These are phyloP conservation scores for Zymoseptoria pseudotritici DNA, from an alignment of 2,329 filamentous ascomycete genomes.

Conservation along the genomic window DNA sequence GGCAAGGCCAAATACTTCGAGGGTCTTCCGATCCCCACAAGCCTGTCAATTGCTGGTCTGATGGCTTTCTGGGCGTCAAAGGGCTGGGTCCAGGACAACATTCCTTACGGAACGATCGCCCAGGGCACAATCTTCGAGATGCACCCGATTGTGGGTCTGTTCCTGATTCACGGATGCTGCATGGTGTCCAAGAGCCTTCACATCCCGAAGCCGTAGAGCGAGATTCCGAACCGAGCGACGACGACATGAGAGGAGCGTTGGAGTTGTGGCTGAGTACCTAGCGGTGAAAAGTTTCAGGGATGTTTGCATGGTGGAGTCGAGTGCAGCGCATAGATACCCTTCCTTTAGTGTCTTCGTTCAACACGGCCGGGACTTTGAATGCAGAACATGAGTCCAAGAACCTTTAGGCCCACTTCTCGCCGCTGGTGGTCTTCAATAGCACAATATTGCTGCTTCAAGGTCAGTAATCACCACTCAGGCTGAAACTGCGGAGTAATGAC, in stretches of 20 bases:
- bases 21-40: slow-evolving; percentile 91
- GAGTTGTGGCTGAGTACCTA: not conserved
- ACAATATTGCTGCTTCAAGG: not conserved
- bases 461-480: not conserved
- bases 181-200: slow-evolving; percentile 96
- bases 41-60: slow-evolving; percentile 66
- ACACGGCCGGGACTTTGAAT: slow-evolving; percentile 1
- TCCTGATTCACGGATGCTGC: slow-evolving; percentile 79
- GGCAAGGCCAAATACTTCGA: slow-evolving; percentile 96
- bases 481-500: not conserved
- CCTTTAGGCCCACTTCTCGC: not conserved
- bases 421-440: not conserved
- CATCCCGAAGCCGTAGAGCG: slow-evolving; percentile 67
- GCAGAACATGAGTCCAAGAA: not conserved
- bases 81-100: slow-evolving; percentile 67
- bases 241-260: not conserved
- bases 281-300: not conserved
- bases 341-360: slow-evolving; percentile 7
- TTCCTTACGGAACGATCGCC: slow-evolving; percentile 69
- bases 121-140: slow-evolving; percentile 67
- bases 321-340: slow-evolving; percentile 6
- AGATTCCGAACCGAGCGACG: not conserved
- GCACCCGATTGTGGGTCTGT: slow-evolving; percentile 73
- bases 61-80: slow-evolving; percentile 87
- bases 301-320: slow-evolving; percentile 1